Conservation (phyloP, 208 protist species). For the Leptomonas seymouri region DNA sequence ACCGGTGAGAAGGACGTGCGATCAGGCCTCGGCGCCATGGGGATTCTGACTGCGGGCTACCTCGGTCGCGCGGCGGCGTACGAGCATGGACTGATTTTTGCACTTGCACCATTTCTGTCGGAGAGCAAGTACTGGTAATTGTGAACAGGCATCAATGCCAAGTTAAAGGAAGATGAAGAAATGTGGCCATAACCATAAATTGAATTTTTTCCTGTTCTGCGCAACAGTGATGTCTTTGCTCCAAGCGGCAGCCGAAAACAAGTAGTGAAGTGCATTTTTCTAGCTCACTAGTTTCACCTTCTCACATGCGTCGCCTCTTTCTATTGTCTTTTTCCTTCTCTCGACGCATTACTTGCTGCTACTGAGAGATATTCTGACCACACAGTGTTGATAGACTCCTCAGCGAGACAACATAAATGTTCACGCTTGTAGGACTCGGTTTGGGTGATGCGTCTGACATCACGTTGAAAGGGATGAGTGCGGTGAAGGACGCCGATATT, state of each 20-base stretch:
- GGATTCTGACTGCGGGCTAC: slow-evolving; percentile 71
- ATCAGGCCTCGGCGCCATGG: slow-evolving; percentile 83
- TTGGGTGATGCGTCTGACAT: slow-evolving; percentile 98
- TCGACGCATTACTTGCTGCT: not conserved
- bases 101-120: slow-evolving; percentile 81
- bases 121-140: slow-evolving; percentile 68
- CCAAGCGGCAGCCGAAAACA: too few relatives aligned
- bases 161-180: not conserved
- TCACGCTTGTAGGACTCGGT: slow-evolving; percentile 97
- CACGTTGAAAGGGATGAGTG: slow-evolving; percentile 96
- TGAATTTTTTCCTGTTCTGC: too few relatives aligned
- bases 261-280: too few relatives aligned
- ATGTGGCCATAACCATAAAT: too few relatives aligned
- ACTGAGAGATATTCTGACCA: not conserved
- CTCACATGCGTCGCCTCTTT: not conserved
- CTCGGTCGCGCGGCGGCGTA: slow-evolving; percentile 67
- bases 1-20: slow-evolving; percentile 75
- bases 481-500: slow-evolving; percentile 89
- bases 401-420: slow-evolving; percentile 43
- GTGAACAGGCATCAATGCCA: slow-evolving; percentile 5
- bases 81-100: slow-evolving; percentile 79
- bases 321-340: slow-evolving; percentile 5
- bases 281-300: too few relatives aligned
- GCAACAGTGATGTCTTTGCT: too few relatives aligned
- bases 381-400: not conserved